Evolutionary conservation across 495 filamentous ascomycete species (phyloP).

Genomic region (Saxispiralis lemnorum): DNA sequence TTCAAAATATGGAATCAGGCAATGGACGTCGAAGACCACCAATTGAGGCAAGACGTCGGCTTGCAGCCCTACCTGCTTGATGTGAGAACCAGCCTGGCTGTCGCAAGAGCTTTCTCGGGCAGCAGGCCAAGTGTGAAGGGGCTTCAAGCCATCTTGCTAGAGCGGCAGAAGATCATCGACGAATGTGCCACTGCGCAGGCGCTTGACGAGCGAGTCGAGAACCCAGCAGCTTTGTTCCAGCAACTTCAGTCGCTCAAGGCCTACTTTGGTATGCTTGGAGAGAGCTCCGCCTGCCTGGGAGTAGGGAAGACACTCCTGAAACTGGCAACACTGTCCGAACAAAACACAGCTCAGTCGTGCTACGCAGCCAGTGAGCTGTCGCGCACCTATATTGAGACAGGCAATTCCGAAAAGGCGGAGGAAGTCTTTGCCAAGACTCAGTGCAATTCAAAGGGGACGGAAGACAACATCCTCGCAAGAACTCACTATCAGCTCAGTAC

Average conservation of each 20-base stretch:
- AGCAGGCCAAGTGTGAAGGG: constrained; percentile 27
- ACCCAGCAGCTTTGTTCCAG: constrained; percentile 38
- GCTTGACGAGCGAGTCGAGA: constrained; percentile 41
- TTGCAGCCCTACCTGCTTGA: constrained; percentile 37
- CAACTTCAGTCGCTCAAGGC: constrained; percentile 56
- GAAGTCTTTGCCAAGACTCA: neutral
- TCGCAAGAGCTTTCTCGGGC: constrained; percentile 34
- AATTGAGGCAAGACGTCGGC: constrained; percentile 35
- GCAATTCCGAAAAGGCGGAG: constrained; percentile 53
- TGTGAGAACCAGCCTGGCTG: constrained; percentile 36
- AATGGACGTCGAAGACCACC: neutral
- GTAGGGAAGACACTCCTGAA: constrained; percentile 33
- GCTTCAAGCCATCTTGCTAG: constrained; percentile 31
- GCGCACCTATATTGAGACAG: constrained; percentile 56
- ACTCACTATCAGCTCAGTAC: constrained; percentile 53
- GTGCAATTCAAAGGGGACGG: constrained; percentile 10
- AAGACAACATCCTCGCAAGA: constrained; percentile 37
- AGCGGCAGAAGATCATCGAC: constrained; percentile 37
- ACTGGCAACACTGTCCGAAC: constrained; percentile 17
- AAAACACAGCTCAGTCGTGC: neutral
- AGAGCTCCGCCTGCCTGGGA: constrained; percentile 25
- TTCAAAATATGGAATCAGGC: constrained; percentile 1
- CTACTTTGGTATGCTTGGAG: constrained; percentile 60
- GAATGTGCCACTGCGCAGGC: constrained; percentile 31
- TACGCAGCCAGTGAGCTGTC: constrained; percentile 34